Conservation (phyloP, 257 asterid genomes). For the Coffea eugenioides region DNA sequence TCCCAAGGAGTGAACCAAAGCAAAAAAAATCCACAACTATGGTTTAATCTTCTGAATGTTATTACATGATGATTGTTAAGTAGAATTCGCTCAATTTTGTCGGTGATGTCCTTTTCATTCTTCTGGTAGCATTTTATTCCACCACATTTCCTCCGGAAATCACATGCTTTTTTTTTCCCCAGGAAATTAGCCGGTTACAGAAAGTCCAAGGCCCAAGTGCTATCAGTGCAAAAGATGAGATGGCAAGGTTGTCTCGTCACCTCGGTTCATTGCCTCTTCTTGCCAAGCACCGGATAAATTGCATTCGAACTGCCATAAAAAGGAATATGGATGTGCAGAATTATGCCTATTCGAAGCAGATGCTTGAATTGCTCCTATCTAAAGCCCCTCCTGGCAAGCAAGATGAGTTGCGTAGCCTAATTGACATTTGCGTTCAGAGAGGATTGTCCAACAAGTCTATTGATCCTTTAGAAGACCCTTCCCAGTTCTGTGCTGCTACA, state of each 20-base stretch:
- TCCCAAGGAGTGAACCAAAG: background rate
- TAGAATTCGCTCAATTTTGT: background rate
- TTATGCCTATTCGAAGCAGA: conserved; percentile 87
- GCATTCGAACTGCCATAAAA: conserved; percentile 92
- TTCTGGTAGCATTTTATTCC: background rate
- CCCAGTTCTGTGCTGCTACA: conserved; percentile 96
- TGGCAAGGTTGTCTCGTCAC: conserved; percentile 93
- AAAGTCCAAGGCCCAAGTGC: conserved; percentile 98
- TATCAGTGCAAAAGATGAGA: conserved; percentile 95
- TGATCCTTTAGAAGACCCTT: conserved; percentile 94
- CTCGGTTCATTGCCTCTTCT: conserved; percentile 94
- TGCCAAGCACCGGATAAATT: conserved; percentile 93
- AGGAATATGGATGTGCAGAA: conserved; percentile 98
- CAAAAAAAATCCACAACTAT: background rate
- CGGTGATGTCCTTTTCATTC: background rate
- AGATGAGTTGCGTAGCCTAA: conserved; percentile 90
- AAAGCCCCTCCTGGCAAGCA: conserved; percentile 96
- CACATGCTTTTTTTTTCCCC: conserved; percentile 19
- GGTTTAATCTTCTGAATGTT: background rate
- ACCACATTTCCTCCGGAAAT: background rate
- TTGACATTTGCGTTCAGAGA: conserved; percentile 88
- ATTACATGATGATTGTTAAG: background rate
- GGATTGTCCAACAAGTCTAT: conserved; percentile 90
- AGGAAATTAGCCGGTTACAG: conserved; percentile 93
- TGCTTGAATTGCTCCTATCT: conserved; percentile 88